Percentiles rank a stretch among this genome's conserved stretches.
Evolutionary conservation across 1,139 yeast genomes (phyloP).

Genomic region (Protomyces lactucae-debilis): DNA sequence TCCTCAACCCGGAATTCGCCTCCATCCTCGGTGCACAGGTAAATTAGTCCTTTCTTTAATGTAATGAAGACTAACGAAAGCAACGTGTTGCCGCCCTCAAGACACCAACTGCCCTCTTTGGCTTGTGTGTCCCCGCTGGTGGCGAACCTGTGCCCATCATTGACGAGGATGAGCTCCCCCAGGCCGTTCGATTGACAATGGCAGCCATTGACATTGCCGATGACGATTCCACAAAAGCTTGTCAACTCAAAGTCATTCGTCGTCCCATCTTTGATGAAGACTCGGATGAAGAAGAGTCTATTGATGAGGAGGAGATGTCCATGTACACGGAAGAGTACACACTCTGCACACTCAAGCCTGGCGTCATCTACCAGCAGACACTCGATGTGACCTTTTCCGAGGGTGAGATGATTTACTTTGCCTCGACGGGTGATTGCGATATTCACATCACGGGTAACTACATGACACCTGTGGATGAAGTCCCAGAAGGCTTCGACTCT

Average conservation of each 20-base stretch:
- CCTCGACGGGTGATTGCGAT: constrained; percentile 83
- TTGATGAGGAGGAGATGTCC: constrained; percentile 47
- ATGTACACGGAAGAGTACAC: constrained; percentile 50
- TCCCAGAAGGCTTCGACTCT: constrained; percentile 37
- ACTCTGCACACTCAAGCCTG: constrained; percentile 86
- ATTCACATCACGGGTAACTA: constrained; percentile 91
- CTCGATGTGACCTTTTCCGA: constrained; percentile 85
- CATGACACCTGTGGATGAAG: constrained; percentile 72
- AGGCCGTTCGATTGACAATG: constrained; percentile 83
- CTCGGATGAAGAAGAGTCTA: constrained; percentile 40
- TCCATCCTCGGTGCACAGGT: constrained; percentile 20
- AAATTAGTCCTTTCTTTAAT: neutral
- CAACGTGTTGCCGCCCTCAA: constrained; percentile 20
- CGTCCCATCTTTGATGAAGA: constrained; percentile 48
- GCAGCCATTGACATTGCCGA: constrained; percentile 92
- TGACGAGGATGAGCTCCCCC: constrained; percentile 62
- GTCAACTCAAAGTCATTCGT: constrained; percentile 66
- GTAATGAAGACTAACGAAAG: neutral
- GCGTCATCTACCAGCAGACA: constrained; percentile 73
- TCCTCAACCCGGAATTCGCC: constrained; percentile 25
- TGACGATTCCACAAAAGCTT: constrained; percentile 71
- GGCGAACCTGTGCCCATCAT: constrained; percentile 67
- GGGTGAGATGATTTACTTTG: constrained; percentile 89
- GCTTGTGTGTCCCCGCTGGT: constrained; percentile 22
- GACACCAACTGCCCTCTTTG: constrained; percentile 20